Evolutionary conservation across 768 basidiomycete genomes (phyloP).

Genomic region (Leccinum longicurvipes): DNA sequence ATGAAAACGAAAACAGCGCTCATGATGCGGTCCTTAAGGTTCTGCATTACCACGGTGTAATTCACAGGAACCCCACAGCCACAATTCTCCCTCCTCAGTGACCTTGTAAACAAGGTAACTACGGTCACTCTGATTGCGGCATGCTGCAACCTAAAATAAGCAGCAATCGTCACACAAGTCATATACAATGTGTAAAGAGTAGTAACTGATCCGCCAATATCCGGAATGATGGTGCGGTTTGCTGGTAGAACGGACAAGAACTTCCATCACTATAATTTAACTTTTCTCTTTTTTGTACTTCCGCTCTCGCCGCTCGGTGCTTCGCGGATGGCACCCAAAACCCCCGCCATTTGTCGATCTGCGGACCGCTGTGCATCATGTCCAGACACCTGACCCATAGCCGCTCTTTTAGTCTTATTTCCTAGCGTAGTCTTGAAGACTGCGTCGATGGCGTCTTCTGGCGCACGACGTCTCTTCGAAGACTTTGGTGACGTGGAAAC

Average conservation of each 20-base stretch:
- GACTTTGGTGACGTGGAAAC: conserved; percentile 26
- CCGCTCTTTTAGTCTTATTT: conserved; percentile 56
- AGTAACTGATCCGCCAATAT: not conserved
- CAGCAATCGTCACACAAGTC: not conserved
- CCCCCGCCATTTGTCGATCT: conserved; percentile 43
- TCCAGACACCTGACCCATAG: conserved; percentile 29
- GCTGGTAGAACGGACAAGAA: not conserved
- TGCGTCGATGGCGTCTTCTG: conserved; percentile 71
- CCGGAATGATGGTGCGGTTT: not conserved
- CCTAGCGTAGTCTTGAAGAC: conserved; percentile 61
- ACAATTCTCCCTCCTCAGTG: too few species aligned
- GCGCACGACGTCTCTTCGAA: conserved; percentile 43
- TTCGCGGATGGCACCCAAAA: conserved; percentile 57
- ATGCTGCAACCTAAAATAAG: too few species aligned
- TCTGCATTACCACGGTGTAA: too few species aligned
- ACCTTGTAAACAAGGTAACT: too few species aligned
- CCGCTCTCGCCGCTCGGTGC: conserved; percentile 49
- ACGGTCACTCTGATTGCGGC: too few species aligned
- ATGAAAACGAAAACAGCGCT: too few species aligned
- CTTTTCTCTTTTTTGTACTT: conserved; percentile 32
- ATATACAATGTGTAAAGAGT: not conserved
- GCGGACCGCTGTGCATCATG: conserved; percentile 12
- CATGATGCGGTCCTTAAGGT: too few species aligned
- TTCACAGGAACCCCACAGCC: too few species aligned
- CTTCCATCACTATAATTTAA: not conserved